These are phyloP conservation scores for Neoascochyta sp. DNA, from an alignment of 2,329 filamentous ascomycete genomes.

Conservation along the genomic window DNA sequence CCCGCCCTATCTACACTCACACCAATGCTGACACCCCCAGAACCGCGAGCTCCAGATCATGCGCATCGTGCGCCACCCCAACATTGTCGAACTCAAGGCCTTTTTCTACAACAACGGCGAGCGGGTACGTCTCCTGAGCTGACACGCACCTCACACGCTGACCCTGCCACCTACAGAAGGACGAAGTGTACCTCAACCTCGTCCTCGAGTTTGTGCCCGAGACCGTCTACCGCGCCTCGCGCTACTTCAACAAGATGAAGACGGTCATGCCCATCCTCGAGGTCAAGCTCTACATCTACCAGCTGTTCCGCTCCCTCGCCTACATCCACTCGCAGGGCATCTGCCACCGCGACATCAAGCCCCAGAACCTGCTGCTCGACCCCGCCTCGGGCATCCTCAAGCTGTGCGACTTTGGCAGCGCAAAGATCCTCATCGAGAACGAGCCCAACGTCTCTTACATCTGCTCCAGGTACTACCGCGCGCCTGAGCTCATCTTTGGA, in stretches of 20 bases:
- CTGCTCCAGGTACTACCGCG: constrained; percentile 97
- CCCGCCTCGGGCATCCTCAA: constrained; percentile 89
- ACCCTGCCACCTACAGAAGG: constrained; percentile 52
- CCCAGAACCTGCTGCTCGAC: constrained; percentile 93
- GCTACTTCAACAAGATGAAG: constrained; percentile 99
- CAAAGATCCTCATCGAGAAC: constrained; percentile 97
- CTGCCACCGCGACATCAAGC: constrained; percentile 98
- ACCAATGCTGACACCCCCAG: constrained; percentile 51
- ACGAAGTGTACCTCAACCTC: constrained; percentile 97
- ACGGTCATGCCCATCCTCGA: constrained; percentile 98
- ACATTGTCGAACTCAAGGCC: constrained; percentile 97
- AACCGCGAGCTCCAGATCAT: constrained; percentile 99
- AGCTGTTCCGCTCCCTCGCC: constrained; percentile 94
- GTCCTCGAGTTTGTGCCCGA: constrained; percentile 98
- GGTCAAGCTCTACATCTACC: constrained; percentile 99
- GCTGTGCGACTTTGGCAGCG: constrained; percentile 97
- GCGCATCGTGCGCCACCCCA: constrained; percentile 97
- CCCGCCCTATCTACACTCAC: no score
- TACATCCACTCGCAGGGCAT: constrained; percentile 99
- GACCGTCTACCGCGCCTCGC: constrained; percentile 94
- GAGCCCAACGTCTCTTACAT: constrained; percentile 99
- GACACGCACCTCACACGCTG: constrained; percentile 29
- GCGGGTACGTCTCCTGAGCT: constrained; percentile 61
- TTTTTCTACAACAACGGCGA: constrained; percentile 99
- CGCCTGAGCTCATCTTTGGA: constrained; percentile 95